phyloP scores from a whole-genome alignment of 2,329 filamentous ascomycete species.

The Alternaria solani region DNA sequence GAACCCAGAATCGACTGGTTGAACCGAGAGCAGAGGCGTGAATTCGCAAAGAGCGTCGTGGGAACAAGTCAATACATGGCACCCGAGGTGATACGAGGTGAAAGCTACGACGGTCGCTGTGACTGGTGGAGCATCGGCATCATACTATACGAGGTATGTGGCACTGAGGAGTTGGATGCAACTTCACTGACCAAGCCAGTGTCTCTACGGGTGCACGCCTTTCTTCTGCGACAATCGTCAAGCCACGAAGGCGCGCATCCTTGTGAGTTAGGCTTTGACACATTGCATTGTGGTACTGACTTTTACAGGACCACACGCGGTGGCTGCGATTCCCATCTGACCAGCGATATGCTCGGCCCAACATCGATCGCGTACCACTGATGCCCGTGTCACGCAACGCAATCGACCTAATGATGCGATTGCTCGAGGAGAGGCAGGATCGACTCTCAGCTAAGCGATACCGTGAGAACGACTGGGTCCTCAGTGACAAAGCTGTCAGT shows the following conservation, averaged over 20 bases:
- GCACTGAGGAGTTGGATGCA: no score
- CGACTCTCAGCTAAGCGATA: slow-evolving; percentile 82
- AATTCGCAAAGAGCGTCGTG: slow-evolving; percentile 83
- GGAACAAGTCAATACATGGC: slow-evolving; percentile 99
- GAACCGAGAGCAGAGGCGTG: slow-evolving; percentile 65
- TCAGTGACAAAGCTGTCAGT: slow-evolving; percentile 35
- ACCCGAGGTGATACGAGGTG: slow-evolving; percentile 85
- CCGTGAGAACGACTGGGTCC: slow-evolving; percentile 66
- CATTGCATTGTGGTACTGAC: slow-evolving; percentile 18
- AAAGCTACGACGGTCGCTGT: slow-evolving; percentile 88
- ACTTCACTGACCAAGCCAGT: slow-evolving; percentile 55
- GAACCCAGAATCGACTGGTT: slow-evolving; percentile 53
- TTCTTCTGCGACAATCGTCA: slow-evolving; percentile 84
- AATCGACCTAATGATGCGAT: slow-evolving; percentile 75
- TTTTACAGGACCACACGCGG: slow-evolving; percentile 69
- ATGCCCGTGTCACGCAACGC: slow-evolving; percentile 71
- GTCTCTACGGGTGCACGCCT: slow-evolving; percentile 88
- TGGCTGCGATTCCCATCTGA: slow-evolving; percentile 74
- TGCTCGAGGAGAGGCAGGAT: slow-evolving; percentile 77
- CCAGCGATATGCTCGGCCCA: slow-evolving; percentile 62
- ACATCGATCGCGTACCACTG: slow-evolving; percentile 52
- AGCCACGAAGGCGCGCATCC: slow-evolving; percentile 84
- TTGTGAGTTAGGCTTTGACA: slow-evolving; percentile 61
- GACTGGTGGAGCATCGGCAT: slow-evolving; percentile 98
- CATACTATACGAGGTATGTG: slow-evolving; percentile 80